Evolutionary conservation across 371 early-diverging fungal genomes (phyloP).

Genomic region (Gilbertella persicaria): DNA sequence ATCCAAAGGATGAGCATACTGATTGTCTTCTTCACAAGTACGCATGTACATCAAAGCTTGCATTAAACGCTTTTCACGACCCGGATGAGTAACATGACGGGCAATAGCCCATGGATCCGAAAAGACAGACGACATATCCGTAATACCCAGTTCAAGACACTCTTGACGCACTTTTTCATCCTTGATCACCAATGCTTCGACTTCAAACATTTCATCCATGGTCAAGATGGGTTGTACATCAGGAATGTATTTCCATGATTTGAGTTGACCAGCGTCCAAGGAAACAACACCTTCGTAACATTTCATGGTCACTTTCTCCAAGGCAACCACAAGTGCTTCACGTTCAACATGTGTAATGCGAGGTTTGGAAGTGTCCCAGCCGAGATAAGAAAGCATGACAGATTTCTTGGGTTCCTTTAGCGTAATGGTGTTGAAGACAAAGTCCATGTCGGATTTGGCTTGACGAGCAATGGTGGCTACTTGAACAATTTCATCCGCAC

Average conservation of each 20-base stretch:
- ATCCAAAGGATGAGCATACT: constrained; percentile 57
- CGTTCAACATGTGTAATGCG: constrained; percentile 41
- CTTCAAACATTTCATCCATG: constrained; percentile 54
- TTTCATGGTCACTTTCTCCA: constrained; percentile 44
- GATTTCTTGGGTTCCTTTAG: constrained; percentile 50
- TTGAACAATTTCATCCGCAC: constrained; percentile 43
- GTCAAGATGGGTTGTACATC: constrained; percentile 55
- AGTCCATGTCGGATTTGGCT: constrained; percentile 32
- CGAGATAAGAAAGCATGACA: constrained; percentile 48
- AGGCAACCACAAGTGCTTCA: constrained; percentile 44
- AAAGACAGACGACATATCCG: constrained; percentile 50
- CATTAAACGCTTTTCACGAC: constrained; percentile 47
- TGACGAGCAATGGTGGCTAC: constrained; percentile 40
- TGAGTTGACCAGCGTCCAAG: constrained; percentile 27
- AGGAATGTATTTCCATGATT: constrained; percentile 39
- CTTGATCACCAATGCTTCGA: constrained; percentile 47
- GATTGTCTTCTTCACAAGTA: constrained; percentile 54
- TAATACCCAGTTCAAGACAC: constrained; percentile 49
- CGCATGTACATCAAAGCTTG: constrained; percentile 59
- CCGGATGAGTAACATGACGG: constrained; percentile 44
- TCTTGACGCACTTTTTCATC: constrained; percentile 41
- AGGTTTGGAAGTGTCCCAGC: constrained; percentile 42
- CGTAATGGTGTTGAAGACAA: constrained; percentile 55
- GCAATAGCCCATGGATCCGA: constrained; percentile 57
- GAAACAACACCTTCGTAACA: constrained; percentile 47